These are phyloP conservation scores for Hygrophorus russula DNA, from an alignment of 768 basidiomycete species.

Conservation along the genomic window DNA sequence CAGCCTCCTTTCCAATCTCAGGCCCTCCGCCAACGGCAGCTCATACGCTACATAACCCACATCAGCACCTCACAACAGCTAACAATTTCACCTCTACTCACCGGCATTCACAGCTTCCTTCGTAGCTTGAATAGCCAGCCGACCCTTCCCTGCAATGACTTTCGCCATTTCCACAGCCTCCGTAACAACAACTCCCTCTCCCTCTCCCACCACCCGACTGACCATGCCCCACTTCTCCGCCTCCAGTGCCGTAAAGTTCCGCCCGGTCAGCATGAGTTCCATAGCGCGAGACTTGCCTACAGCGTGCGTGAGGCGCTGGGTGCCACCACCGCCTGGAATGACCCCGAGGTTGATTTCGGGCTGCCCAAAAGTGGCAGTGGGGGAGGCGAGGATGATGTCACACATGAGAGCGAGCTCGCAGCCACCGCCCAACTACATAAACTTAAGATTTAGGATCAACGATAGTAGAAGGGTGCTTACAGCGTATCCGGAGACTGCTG, in stretches of 20 bases:
- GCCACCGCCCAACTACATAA: constrained; percentile 80
- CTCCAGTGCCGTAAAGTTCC: constrained; percentile 67
- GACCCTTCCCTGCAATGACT: constrained; percentile 72
- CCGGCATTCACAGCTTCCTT: constrained; percentile 94
- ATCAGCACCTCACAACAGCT: constrained; percentile 2
- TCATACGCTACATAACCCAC: constrained; percentile 53
- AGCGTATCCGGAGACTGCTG: constrained; percentile 91
- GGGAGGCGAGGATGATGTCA: constrained; percentile 88
- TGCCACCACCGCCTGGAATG: constrained; percentile 91
- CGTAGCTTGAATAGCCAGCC: constrained; percentile 70
- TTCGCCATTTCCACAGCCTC: constrained; percentile 78
- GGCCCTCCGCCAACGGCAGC: constrained; percentile 66
- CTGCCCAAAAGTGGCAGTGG: constrained; percentile 87
- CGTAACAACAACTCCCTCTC: constrained; percentile 69
- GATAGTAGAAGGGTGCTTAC: constrained; percentile 30
- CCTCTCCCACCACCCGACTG: constrained; percentile 66
- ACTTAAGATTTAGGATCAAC: not conserved
- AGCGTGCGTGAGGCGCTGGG: constrained; percentile 76
- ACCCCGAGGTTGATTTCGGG: constrained; percentile 94
- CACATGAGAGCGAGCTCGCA: constrained; percentile 96
- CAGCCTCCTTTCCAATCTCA: constrained; percentile 77
- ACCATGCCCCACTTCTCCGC: constrained; percentile 85
- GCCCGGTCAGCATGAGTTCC: constrained; percentile 89
- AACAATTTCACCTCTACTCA: constrained; percentile 17
- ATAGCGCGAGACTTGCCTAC: constrained; percentile 91